Evolutionary conservation across 2,329 filamentous ascomycete genomes (phyloP).

Genomic region (Cladophialophora chaetospira): DNA sequence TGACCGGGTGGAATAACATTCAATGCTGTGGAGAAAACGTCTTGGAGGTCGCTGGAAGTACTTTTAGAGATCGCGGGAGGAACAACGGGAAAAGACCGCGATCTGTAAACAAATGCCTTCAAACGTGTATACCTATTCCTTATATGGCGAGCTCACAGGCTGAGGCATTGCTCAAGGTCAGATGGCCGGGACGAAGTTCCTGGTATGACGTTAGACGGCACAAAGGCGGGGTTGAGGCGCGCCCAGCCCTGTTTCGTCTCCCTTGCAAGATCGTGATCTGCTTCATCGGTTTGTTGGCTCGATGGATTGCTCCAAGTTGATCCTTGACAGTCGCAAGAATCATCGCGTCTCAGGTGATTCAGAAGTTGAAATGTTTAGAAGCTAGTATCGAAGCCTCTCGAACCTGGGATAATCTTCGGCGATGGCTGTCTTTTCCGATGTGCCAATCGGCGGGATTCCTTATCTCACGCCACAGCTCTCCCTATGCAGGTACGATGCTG

Average conservation of each 20-base stretch:
- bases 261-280: neutral
- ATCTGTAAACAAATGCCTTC: too few relatives aligned
- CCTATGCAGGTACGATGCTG: too few relatives aligned
- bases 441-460: too few relatives aligned
- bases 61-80: neutral
- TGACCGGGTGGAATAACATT: neutral
- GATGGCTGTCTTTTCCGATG: too few relatives aligned
- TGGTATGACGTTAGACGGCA: slow-evolving; percentile 8
- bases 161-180: neutral
- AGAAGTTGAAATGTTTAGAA: too few relatives aligned
- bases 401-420: too few relatives aligned
- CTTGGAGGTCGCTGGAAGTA: neutral
- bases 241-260: neutral
- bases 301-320: too few relatives aligned
- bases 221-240: slow-evolving; percentile 3
- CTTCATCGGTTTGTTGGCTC: neutral
- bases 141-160: neutral
- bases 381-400: too few relatives aligned
- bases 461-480: too few relatives aligned
- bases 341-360: too few relatives aligned
- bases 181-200: neutral
- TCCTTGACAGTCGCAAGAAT: too few relatives aligned
- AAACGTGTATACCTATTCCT: neutral
- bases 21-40: neutral
- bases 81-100: too few relatives aligned